A percentile compares a stretch with the other conserved stretches of the same genome.
Conservation (phyloP, 192 early-diverging fungal species). For the Backusella sp. region DNA sequence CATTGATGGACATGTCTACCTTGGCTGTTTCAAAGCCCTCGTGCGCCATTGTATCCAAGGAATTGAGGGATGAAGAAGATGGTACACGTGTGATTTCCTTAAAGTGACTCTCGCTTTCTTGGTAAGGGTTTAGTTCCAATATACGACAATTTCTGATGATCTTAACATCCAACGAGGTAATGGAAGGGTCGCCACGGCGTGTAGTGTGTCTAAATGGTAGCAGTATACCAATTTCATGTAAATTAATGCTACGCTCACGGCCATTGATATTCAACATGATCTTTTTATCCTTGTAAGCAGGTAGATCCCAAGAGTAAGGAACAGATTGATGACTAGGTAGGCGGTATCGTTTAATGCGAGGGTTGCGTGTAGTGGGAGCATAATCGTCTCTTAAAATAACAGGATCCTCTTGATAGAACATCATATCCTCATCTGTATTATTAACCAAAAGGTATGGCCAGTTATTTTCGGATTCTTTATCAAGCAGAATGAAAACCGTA, state of each 20-base stretch:
- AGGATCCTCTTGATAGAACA: slow-evolving; percentile 74
- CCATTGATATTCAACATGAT: slow-evolving; percentile 78
- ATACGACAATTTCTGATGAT: slow-evolving; percentile 69
- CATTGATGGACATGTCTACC: slow-evolving; percentile 45
- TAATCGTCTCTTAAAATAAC: slow-evolving; percentile 26
- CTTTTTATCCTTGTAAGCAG: slow-evolving; percentile 67
- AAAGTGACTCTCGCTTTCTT: slow-evolving; percentile 64
- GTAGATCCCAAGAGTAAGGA: slow-evolving; percentile 91
- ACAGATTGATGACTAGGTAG: slow-evolving; percentile 51
- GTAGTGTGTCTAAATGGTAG: slow-evolving; percentile 79
- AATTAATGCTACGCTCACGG: slow-evolving; percentile 72
- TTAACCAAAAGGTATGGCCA: slow-evolving; percentile 95
- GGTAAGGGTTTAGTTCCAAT: slow-evolving; percentile 64
- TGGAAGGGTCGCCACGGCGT: slow-evolving; percentile 28
- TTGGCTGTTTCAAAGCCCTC: slow-evolving; percentile 56
- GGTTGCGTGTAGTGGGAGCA: background rate
- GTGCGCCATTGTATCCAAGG: slow-evolving; percentile 5
- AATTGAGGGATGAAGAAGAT: slow-evolving; percentile 1
- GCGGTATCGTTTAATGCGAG: slow-evolving; percentile 15
- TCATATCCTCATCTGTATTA: slow-evolving; percentile 64
- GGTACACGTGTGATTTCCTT: slow-evolving; percentile 15
- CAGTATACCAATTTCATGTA: slow-evolving; percentile 88
- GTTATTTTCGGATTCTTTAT: slow-evolving; percentile 60
- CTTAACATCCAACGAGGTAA: slow-evolving; percentile 74
- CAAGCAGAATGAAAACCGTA: slow-evolving; percentile 85